A percentile compares a stretch with the other conserved stretches of the same genome.
Evolutionary conservation across 257 asterid species (phyloP).

Genomic region (Lantana camara): DNA sequence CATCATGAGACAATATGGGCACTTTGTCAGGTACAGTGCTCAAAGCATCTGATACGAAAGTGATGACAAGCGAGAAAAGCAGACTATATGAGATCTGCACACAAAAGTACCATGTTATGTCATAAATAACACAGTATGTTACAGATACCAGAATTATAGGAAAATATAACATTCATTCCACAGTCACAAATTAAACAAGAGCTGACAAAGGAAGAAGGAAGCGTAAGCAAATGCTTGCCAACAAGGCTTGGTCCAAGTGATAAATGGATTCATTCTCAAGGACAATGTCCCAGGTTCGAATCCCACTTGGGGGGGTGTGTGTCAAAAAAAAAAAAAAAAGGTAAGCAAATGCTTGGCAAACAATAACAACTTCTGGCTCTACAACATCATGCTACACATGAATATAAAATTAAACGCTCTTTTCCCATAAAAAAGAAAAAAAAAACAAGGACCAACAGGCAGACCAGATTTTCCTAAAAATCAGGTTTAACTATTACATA

Average conservation of each 20-base stretch:
- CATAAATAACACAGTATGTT: constrained; percentile 10
- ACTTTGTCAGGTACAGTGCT: constrained; percentile 61
- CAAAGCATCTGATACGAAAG: constrained; percentile 92
- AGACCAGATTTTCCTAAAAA: not conserved
- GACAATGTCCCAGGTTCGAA: too few species aligned
- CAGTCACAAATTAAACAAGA: constrained; percentile 5
- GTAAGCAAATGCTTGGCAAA: constrained; percentile 2
- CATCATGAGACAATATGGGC: constrained; percentile 71
- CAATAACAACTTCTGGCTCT: not conserved
- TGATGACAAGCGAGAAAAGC: constrained; percentile 84
- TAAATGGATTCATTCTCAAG: too few species aligned
- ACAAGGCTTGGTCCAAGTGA: too few species aligned
- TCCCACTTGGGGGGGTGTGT: too few species aligned
- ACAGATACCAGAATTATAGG: constrained; percentile 14
- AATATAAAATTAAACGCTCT: constrained; percentile 5
- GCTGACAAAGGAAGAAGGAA: not conserved
- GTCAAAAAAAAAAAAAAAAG: too few species aligned
- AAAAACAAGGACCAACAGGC: not conserved
- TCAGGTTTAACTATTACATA: not conserved
- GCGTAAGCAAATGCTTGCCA: not conserved
- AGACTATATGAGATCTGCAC: constrained; percentile 87
- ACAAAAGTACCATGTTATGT: constrained; percentile 17
- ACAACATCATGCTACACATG: constrained; percentile 8
- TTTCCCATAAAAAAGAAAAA: not conserved
- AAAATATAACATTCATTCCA: constrained; percentile 16